Evolutionary conservation across 441 rosid species (phyloP), one percentile per base, ranked within the genome.

Genomic region (Eutrema salsugineum): DNA sequence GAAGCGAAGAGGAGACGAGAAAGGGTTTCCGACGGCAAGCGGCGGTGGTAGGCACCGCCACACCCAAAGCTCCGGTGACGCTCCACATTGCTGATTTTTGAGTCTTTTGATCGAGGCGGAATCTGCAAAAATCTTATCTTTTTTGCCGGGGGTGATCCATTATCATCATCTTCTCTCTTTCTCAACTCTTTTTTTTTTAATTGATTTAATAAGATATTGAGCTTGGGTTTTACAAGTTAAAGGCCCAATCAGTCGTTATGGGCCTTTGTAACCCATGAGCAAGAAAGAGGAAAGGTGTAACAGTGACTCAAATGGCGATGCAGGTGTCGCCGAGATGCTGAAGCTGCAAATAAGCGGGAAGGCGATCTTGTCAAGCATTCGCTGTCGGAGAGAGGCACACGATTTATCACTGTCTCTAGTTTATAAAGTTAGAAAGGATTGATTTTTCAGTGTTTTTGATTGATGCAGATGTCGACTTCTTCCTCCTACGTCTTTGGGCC

Each of bases 401-500:
- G 28, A 15, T 46, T 54, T 14, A 17, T 2, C 39, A 33, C 24
- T 42, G 2, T 0, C 40, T 59, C 38, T 19, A 24, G 0, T 43
- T 30, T 50, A 1, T 2, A 11, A 11, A 16, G 5, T 46, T 17
- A 15, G 7, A 33, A 56, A n/a, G 46, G 8, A 17, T 47, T 55
- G 42, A 24, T 14, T 27, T 4, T 17, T 61, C 11, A 44, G 19
- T 33, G 78, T 61, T 33, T 43, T 24, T 9, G 11, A 14, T 43
- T 58, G 58, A 12, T 35, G 61, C 72, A 83, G 87, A 81, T 84
- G 83, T 70, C 84, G 55, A 66, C 79, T 38, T 69, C 79, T 69
- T 69, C 75, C 38, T 12, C 53, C 12, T 87, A 68, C 64, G 65
- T 2, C 9, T 86, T 88, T 66, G 91, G 93, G 2, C 85, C 87